Base-by-base conservation (phyloP, 495 filamentous ascomycete genomes). In the Xeromyces bisporus region DNA sequence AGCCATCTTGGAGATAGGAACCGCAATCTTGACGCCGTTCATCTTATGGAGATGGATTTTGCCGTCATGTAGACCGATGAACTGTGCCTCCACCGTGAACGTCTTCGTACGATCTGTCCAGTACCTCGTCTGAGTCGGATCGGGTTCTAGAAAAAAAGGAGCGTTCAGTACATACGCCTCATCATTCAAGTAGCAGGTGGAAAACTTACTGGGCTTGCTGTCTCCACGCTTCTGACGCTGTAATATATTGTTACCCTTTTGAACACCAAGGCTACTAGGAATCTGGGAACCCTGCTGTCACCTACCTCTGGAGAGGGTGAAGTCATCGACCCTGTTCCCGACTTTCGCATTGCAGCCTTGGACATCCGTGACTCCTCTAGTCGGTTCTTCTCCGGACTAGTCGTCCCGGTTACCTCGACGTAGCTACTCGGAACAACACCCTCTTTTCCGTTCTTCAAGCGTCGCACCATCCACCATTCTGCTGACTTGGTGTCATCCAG, bases 351-450 rank as follows among this genome's bases (percentile, higher is more conserved):
- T 10, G 79, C 77, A 45, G 85, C 73, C 43, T 79, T 87, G 15
- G 79, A 67, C 40, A 91, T 52, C 23, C 82, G 67, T 41, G 76
- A 67, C 48, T 94, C 86, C 44, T 93, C 85, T 29, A 77, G 39
- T 23, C 83, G 64, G 47, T 94, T 94, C 54, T 80, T 77, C 39
- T 86, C 79, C 12, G 57, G 42, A 14, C 60, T 36, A 13, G 75
- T 53, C 2, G 67, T 66, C 24, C 77, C 80, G 7, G 67, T 80
- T 17, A 91, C 60, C 50, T 99, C 89, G 30, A 96, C 75, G 51
- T 94, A 99, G 53, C 80, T 91, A 58, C 83, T 85, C 3, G 89
- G 89, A n/a, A 99, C 86, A 7, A 96, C 89, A n/a, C 89, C 91
- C 49, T 92, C 81, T 46, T 80, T 82, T 28, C 81, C 80, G 50